These are phyloP conservation scores for Heliosperma pusillum DNA, from an alignment of 148 eudicot species.

Conservation along the genomic window DNA sequence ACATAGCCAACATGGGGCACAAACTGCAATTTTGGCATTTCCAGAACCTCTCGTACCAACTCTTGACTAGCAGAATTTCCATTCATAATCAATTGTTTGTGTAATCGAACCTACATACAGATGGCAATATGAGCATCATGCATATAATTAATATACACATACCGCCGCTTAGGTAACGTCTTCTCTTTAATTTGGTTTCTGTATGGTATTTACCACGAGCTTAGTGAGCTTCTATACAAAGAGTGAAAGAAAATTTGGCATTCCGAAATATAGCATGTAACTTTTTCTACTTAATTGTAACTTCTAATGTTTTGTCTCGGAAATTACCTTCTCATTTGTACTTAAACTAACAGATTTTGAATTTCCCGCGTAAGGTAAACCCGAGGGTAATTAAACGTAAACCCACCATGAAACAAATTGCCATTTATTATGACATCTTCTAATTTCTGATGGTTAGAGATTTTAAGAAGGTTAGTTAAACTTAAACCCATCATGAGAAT, in stretches of 20 bases:
- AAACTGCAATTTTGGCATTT: slow-evolving; percentile 62
- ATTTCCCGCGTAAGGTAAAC: too few relatives aligned
- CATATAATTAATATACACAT: background rate
- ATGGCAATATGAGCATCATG: background rate
- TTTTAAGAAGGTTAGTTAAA: too few relatives aligned
- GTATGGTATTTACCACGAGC: background rate
- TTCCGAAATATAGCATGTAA: too few relatives aligned
- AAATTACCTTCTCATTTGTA: too few relatives aligned
- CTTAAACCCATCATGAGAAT: too few relatives aligned
- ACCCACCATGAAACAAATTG: too few relatives aligned
- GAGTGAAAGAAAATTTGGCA: background rate
- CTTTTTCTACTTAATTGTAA: too few relatives aligned
- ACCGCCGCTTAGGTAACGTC: background rate
- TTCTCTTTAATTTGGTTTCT: background rate
- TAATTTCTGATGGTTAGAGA: too few relatives aligned
- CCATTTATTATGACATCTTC: too few relatives aligned
- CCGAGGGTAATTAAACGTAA: too few relatives aligned
- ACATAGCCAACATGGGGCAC: slow-evolving; percentile 96
- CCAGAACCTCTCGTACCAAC: slow-evolving; percentile 70
- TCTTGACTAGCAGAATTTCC: slow-evolving; percentile 59
- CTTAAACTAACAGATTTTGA: too few relatives aligned
- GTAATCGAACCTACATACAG: slow-evolving; percentile 61
- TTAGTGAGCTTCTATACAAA: background rate
- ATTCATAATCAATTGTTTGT: slow-evolving; percentile 46
- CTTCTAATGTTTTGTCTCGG: too few relatives aligned